Percentiles rank a stretch among this genome's conserved stretches.
Conservation (phyloP, 2,329 filamentous ascomycete genomes). For the Alternaria angustiovoidea region DNA sequence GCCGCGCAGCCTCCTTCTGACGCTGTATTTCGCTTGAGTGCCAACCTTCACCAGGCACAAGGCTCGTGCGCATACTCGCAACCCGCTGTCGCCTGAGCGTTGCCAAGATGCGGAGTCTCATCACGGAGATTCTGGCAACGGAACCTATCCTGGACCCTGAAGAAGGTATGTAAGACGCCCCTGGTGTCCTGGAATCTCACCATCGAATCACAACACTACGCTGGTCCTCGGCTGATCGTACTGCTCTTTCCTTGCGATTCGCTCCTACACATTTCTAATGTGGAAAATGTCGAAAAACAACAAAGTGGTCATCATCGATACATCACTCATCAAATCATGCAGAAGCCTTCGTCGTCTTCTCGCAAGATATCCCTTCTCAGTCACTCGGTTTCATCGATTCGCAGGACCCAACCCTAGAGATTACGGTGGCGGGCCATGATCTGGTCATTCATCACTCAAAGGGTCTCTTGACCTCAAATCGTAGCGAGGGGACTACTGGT, state of each 20-base stretch:
- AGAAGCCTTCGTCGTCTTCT: slow-evolving; percentile 92
- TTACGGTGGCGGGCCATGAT: slow-evolving; percentile 74
- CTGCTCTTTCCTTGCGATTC: slow-evolving; percentile 29
- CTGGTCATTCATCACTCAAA: slow-evolving; percentile 85
- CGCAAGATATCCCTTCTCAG: slow-evolving; percentile 73
- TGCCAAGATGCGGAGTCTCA: slow-evolving; percentile 32
- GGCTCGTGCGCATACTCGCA: slow-evolving; percentile 7
- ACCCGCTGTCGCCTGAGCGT: slow-evolving; percentile 12
- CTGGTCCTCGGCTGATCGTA: slow-evolving; percentile 28
- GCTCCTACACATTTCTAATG: slow-evolving; percentile 10
- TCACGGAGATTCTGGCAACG: slow-evolving; percentile 49
- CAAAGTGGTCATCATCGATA: not conserved
- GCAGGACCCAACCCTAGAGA: slow-evolving; percentile 68
- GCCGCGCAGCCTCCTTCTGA: slow-evolving; percentile 4
- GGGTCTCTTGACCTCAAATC: slow-evolving; percentile 77
- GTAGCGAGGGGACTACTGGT: slow-evolving; percentile 76
- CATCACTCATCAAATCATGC: slow-evolving; percentile 24
- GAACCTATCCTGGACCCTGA: slow-evolving; percentile 64
- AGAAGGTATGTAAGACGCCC: slow-evolving; percentile 60
- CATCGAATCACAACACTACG: slow-evolving; percentile 21
- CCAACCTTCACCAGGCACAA: slow-evolving; percentile 12
- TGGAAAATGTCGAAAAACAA: not conserved
- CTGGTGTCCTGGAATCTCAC: not conserved
- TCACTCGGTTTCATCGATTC: slow-evolving; percentile 81
- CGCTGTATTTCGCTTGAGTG: not conserved